Evolutionary conservation across 805 yeast genomes (phyloP).

Genomic region (Metschnikowia continentalis): DNA sequence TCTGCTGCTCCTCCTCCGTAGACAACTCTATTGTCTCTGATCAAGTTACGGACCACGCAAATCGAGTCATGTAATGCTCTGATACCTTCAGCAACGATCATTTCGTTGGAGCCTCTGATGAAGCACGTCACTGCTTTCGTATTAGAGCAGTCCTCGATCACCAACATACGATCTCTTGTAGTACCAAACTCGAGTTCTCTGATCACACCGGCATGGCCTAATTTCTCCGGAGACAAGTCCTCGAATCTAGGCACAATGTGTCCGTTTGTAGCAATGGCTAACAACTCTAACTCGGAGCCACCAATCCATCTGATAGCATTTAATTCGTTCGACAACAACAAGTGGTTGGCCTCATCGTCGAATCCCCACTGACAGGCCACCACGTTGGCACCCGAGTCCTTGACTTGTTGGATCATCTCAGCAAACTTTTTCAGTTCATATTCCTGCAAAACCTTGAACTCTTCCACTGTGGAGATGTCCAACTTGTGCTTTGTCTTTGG

Average conservation of each 20-base stretch:
- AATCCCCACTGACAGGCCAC: slow-evolving; percentile 99
- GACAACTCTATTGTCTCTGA: slow-evolving; percentile 89
- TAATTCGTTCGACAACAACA: slow-evolving; percentile 77
- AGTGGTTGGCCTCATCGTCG: slow-evolving; percentile 96
- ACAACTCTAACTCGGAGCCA: slow-evolving; percentile 90
- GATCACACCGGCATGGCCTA: slow-evolving; percentile 84
- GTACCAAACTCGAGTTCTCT: slow-evolving; percentile 93
- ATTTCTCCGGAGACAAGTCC: slow-evolving; percentile 74
- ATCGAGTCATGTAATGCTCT: slow-evolving; percentile 95
- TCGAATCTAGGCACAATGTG: slow-evolving; percentile 96
- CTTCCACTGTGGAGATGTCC: slow-evolving; percentile 90
- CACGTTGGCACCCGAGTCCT: slow-evolving; percentile 87
- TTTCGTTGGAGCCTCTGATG: slow-evolving; percentile 92
- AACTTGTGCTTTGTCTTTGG: slow-evolving; percentile 98
- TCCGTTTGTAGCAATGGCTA: slow-evolving; percentile 97
- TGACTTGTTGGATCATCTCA: slow-evolving; percentile 85
- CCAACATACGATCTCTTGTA: slow-evolving; percentile 92
- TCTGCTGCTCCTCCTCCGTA: slow-evolving; percentile 99
- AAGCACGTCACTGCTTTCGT: slow-evolving; percentile 89
- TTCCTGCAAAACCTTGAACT: slow-evolving; percentile 82
- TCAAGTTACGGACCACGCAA: slow-evolving; percentile 94
- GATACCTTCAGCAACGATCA: slow-evolving; percentile 96
- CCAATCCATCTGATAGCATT: slow-evolving; percentile 99
- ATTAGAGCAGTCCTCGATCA: slow-evolving; percentile 84
- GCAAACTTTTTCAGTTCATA: slow-evolving; percentile 89